Evolutionary conservation across 768 basidiomycete species (phyloP).

Genomic region (Agrocybe praecox): DNA sequence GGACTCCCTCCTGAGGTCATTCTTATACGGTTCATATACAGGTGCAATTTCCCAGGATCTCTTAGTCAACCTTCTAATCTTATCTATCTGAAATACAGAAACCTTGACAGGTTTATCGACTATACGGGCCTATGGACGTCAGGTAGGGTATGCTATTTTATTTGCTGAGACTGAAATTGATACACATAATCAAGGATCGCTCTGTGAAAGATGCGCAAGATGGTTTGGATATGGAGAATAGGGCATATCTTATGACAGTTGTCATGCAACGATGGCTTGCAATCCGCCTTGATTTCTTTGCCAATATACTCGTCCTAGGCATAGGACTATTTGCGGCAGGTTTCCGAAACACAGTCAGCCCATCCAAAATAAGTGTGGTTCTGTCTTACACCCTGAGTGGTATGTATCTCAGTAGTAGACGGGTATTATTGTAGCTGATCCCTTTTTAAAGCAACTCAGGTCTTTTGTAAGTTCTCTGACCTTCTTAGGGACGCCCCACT

Average conservation of each 20-base stretch:
- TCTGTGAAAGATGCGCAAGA: conserved; percentile 52
- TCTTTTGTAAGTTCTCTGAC: conserved; percentile 45
- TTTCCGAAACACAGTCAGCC: conserved; percentile 54
- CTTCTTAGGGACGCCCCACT: not conserved
- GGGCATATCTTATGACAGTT: conserved; percentile 67
- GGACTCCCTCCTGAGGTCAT: conserved; percentile 63
- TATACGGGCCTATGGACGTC: conserved; percentile 59
- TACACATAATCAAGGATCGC: conserved; percentile 33
- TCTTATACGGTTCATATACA: conserved; percentile 58
- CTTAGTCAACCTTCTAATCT: not conserved
- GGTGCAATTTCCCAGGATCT: conserved; percentile 32
- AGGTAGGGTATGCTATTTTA: conserved; percentile 32
- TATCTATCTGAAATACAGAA: conserved; percentile 37
- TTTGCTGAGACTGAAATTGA: not conserved
- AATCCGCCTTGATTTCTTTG: conserved; percentile 65
- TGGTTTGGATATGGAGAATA: conserved; percentile 60
- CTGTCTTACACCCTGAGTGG: conserved; percentile 56
- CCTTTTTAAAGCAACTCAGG: conserved; percentile 44
- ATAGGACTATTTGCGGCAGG: conserved; percentile 72
- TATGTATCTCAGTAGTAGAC: conserved; percentile 34
- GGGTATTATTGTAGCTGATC: too few relatives aligned
- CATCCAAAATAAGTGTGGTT: conserved; percentile 65
- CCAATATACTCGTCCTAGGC: conserved; percentile 67
- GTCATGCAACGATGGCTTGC: conserved; percentile 68
- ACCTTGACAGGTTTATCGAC: conserved; percentile 65